Percentiles rank a stretch among this genome's conserved stretches.
phyloP scores from a whole-genome alignment of 2,329 filamentous ascomycete species.

The Calonectria ilicicola region DNA sequence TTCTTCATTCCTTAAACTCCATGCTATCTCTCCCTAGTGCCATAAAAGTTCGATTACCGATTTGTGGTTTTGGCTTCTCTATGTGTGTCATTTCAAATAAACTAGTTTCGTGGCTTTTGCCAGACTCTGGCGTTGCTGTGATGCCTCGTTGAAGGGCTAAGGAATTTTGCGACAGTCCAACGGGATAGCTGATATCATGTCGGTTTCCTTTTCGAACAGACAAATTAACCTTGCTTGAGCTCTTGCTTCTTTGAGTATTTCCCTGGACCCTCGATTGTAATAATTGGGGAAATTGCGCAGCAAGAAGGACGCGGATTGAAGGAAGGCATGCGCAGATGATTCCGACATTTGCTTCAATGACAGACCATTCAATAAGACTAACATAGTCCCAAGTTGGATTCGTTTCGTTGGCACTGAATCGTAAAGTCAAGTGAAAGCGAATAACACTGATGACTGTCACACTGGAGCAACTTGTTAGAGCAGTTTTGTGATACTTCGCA shows the following conservation, averaged over 20 bases:
- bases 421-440: neutral
- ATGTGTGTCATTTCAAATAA: no score
- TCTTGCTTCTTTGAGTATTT: neutral
- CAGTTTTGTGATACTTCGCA: neutral
- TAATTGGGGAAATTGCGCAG: neutral
- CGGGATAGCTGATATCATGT: neutral
- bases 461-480: neutral
- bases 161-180: neutral
- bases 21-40: no score
- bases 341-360: neutral
- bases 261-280: neutral
- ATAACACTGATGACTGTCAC: neutral
- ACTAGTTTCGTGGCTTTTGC: no score
- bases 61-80: no score
- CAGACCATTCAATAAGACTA: neutral
- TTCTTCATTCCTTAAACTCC: no score
- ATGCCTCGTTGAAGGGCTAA: no score
- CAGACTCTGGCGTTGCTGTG: no score
- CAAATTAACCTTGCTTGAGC: neutral
- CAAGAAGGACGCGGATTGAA: neutral
- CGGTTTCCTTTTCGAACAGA: neutral
- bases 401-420: neutral
- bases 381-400: neutral
- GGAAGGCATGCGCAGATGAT: neutral
- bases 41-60: no score